Evolutionary conservation across 371 early-diverging fungal species (phyloP).

Genomic region (Mucor plumbeus): DNA sequence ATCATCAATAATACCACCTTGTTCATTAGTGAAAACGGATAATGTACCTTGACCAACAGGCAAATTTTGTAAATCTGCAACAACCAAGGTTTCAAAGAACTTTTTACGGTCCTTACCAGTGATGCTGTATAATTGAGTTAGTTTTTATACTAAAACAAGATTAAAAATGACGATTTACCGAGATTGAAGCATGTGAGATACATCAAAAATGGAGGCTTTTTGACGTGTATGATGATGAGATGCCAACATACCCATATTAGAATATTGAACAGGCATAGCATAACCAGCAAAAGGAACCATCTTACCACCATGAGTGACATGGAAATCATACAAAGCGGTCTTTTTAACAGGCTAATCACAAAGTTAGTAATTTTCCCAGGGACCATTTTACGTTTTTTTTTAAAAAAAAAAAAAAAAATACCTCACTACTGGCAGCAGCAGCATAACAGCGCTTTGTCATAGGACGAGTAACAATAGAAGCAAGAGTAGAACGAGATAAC

Average conservation of each 20-base stretch:
- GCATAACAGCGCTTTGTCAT: conserved; percentile 38
- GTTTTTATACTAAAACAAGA: neutral
- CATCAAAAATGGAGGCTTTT: conserved; percentile 96
- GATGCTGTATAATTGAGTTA: conserved; percentile 54
- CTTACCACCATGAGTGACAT: conserved; percentile 89
- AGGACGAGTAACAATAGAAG: conserved; percentile 24
- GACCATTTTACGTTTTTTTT: too few species aligned
- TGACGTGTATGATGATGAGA: conserved; percentile 91
- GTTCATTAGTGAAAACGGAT: conserved; percentile 93
- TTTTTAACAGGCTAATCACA: conserved; percentile 55
- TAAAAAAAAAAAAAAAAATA: conserved; percentile 13
- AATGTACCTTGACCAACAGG: conserved; percentile 84
- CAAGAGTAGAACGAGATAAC: conserved; percentile 25
- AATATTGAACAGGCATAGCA: conserved; percentile 94
- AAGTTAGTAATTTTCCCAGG: neutral
- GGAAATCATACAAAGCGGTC: conserved; percentile 93
- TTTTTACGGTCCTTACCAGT: conserved; percentile 86
- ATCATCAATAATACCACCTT: conserved; percentile 98
- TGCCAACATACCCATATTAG: conserved; percentile 79
- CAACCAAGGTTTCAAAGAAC: conserved; percentile 90
- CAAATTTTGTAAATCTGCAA: conserved; percentile 85
- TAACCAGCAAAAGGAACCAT: conserved; percentile 98
- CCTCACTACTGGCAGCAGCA: conserved; percentile 38
- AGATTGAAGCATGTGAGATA: conserved; percentile 98
- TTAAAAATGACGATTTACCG: conserved; percentile 53